These are phyloP conservation scores for Schizophyllum commune DNA, from an alignment of 1,284 basidiomycete genomes.

Conservation along the genomic window DNA sequence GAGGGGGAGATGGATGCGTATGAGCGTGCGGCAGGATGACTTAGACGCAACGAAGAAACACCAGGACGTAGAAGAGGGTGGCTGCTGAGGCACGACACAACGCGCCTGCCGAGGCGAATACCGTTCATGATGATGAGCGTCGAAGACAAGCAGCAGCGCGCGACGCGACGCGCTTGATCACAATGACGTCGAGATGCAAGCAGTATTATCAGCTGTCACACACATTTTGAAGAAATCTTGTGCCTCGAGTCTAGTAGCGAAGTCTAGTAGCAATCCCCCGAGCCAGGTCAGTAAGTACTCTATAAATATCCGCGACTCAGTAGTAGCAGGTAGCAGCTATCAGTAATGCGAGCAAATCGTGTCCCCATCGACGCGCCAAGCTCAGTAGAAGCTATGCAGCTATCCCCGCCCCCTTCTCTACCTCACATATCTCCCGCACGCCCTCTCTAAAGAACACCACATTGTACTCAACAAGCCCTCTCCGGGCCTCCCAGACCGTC, in stretches of 20 bases:
- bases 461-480: slow-evolving; percentile 89
- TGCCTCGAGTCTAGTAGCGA: too few relatives aligned
- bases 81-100: background rate
- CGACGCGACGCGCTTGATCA: background rate
- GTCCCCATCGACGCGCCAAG: too few relatives aligned
- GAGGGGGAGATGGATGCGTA: background rate
- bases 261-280: background rate
- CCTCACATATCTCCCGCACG: slow-evolving; percentile 67
- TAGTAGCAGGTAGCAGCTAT: background rate
- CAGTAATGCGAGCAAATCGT: background rate
- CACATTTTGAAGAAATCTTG: too few relatives aligned
- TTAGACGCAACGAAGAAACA: too few relatives aligned
- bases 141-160: background rate
- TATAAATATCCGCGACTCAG: background rate
- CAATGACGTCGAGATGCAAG: background rate
- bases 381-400: background rate
- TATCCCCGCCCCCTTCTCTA: slow-evolving; percentile 51
- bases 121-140: background rate
- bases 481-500: slow-evolving; percentile 64
- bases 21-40: background rate
- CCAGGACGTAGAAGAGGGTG: too few relatives aligned
- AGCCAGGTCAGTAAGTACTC: background rate
- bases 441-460: slow-evolving; percentile 83
- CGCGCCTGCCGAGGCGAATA: background rate
- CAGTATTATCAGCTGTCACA: too few relatives aligned